Conservation (phyloP, 2,329 filamentous ascomycete genomes). For the Fusarium heterosporum region DNA sequence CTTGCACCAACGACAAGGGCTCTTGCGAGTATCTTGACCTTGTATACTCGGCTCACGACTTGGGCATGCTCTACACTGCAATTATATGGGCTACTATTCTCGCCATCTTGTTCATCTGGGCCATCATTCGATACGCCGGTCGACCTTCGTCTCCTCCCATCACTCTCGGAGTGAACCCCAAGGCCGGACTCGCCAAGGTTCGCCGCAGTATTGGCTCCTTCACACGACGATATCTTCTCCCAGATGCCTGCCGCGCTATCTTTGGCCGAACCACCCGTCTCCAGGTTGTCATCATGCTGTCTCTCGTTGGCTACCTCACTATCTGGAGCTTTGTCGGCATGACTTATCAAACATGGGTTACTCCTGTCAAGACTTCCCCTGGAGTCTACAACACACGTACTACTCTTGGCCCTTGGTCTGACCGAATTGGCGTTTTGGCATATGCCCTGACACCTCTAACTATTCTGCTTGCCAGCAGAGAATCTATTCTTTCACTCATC, state of each 20-base stretch:
- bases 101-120: slow-evolving; percentile 59
- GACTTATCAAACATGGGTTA: slow-evolving; percentile 75
- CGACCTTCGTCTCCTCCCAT: slow-evolving; percentile 42
- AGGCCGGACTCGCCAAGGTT: slow-evolving; percentile 45
- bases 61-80: slow-evolving; percentile 62
- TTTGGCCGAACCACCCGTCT: slow-evolving; percentile 77
- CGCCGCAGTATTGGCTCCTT: slow-evolving; percentile 55
- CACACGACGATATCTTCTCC: slow-evolving; percentile 67
- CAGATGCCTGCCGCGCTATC: slow-evolving; percentile 66
- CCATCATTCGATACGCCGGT: slow-evolving; percentile 44
- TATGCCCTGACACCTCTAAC: slow-evolving; percentile 80
- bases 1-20: slow-evolving; percentile 60
- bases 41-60: slow-evolving; percentile 62
- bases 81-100: slow-evolving; percentile 62
- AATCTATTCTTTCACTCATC: slow-evolving; percentile 75
- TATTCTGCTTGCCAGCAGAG: slow-evolving; percentile 73
- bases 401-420: slow-evolving; percentile 73
- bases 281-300: slow-evolving; percentile 71
- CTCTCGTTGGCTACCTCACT: slow-evolving; percentile 71
- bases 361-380: slow-evolving; percentile 69
- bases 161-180: slow-evolving; percentile 39
- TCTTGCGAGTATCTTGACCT: slow-evolving; percentile 64
- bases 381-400: slow-evolving; percentile 72
- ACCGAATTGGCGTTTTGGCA: slow-evolving; percentile 76
- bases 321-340: slow-evolving; percentile 78